Evolutionary conservation across 1,284 basidiomycete genomes (phyloP).

Genomic region (Xerocomus nothofagi): DNA sequence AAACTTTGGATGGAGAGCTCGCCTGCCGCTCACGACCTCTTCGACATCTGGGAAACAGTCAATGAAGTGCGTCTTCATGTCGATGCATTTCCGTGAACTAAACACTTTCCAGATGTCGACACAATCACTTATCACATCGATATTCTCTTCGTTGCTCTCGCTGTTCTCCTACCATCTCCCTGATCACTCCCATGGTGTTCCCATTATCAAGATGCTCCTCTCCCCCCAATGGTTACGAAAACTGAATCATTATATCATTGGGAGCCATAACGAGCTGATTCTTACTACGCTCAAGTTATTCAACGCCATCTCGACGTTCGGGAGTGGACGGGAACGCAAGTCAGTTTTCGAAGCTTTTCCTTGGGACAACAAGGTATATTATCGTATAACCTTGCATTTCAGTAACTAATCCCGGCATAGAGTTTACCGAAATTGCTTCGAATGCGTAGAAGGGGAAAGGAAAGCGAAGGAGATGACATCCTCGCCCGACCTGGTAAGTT

Average conservation of each 20-base stretch:
- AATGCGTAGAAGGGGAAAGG: slow-evolving; percentile 63
- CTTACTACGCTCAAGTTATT: slow-evolving; percentile 65
- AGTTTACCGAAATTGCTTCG: slow-evolving; percentile 62
- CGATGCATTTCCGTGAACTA: slow-evolving; percentile 6
- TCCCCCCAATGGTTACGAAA: slow-evolving; percentile 52
- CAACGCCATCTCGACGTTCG: slow-evolving; percentile 59
- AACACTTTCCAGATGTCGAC: slow-evolving; percentile 37
- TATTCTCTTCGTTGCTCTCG: slow-evolving; percentile 55
- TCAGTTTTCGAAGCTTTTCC: slow-evolving; percentile 61
- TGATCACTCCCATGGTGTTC: slow-evolving; percentile 57
- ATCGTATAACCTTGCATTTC: neutral
- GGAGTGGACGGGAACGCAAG: slow-evolving; percentile 62
- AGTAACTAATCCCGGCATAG: slow-evolving; percentile 37
- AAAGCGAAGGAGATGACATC: slow-evolving; percentile 39
- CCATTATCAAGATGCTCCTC: slow-evolving; percentile 60
- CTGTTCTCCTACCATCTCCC: slow-evolving; percentile 66
- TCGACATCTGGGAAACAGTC: slow-evolving; percentile 57
- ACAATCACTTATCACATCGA: slow-evolving; percentile 47
- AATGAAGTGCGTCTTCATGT: slow-evolving; percentile 43
- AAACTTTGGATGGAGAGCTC: slow-evolving; percentile 60
- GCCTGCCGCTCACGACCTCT: slow-evolving; percentile 58
- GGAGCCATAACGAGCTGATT: slow-evolving; percentile 60
- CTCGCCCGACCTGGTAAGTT: slow-evolving; percentile 56
- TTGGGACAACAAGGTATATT: slow-evolving; percentile 71
- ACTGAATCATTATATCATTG: slow-evolving; percentile 59